Percentiles rank a stretch among this genome's conserved stretches.
These are phyloP conservation scores for Boletus reticuloceps DNA, from an alignment of 768 basidiomycete species.

Conservation along the genomic window DNA sequence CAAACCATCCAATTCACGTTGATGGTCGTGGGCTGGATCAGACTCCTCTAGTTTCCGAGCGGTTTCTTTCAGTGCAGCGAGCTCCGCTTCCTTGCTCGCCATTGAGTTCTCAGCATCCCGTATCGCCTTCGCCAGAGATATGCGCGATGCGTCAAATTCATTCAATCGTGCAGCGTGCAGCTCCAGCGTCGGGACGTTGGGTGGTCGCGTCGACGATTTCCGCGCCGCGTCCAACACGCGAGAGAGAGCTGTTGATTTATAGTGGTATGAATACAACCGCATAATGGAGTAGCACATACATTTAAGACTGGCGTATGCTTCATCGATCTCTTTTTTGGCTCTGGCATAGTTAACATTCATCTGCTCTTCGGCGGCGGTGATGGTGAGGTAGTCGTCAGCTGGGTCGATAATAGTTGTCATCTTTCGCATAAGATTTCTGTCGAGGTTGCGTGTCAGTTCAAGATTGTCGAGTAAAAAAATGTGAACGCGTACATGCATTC, in stretches of 20 bases:
- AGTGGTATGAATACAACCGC: neutral
- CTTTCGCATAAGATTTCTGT: constrained; percentile 64
- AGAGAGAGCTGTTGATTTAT: constrained; percentile 49
- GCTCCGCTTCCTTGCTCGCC: constrained; percentile 67
- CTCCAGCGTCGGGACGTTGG: constrained; percentile 64
- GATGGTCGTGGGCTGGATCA: constrained; percentile 73
- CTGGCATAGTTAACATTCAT: constrained; percentile 55
- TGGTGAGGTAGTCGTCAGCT: constrained; percentile 74
- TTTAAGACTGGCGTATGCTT: constrained; percentile 62
- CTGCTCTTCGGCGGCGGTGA: constrained; percentile 70
- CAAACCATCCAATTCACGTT: constrained; percentile 63
- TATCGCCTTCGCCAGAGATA: constrained; percentile 72
- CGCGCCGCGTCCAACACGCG: constrained; percentile 67
- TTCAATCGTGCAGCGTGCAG: constrained; percentile 60
- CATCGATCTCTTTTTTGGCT: constrained; percentile 66
- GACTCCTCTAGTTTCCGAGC: constrained; percentile 57
- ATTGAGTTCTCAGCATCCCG: constrained; percentile 66
- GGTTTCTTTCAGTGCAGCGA: constrained; percentile 65
- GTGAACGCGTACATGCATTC: constrained; percentile 31
- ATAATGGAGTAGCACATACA: constrained; percentile 34
- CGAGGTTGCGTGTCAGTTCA: constrained; percentile 3
- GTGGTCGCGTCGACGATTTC: constrained; percentile 65
- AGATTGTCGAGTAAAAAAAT: neutral
- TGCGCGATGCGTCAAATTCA: constrained; percentile 57
- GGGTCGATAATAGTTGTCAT: constrained; percentile 75